Evolutionary conservation across 257 asterid genomes (phyloP).

Genomic region (Cynanchum wilfordii): DNA sequence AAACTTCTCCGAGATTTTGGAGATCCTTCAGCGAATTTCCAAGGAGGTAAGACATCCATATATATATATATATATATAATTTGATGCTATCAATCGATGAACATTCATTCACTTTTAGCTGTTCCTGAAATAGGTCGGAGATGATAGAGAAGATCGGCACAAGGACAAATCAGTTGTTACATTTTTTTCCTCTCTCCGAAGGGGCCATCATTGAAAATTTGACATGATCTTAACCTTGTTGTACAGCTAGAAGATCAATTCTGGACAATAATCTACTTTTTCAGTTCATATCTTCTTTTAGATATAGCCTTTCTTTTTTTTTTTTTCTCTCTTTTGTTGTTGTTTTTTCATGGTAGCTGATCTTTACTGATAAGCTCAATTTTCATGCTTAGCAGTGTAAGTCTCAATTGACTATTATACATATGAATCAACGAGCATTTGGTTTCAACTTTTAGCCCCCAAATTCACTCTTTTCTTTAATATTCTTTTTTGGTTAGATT

Average conservation of each 20-base stretch:
- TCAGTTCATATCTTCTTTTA: neutral
- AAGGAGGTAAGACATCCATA: constrained; percentile 29
- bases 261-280: neutral
- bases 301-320: neutral
- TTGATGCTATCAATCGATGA: neutral
- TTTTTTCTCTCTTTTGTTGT: too few relatives aligned
- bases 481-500: too few relatives aligned
- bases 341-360: neutral
- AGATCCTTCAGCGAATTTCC: constrained; percentile 29
- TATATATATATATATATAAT: neutral
- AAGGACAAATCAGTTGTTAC: constrained; percentile 35
- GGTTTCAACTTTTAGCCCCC: neutral
- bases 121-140: constrained; percentile 28
- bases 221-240: neutral
- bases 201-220: constrained; percentile 30
- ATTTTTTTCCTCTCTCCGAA: constrained; percentile 35
- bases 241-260: neutral
- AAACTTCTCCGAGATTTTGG: constrained; percentile 41
- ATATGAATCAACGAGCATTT: neutral
- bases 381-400: neutral
- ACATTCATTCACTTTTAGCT: neutral
- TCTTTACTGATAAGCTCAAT: neutral
- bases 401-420: neutral
- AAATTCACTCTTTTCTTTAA: neutral
- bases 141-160: constrained; percentile 32